These are phyloP conservation scores for Yarrowia osloensis DNA, from an alignment of 805 yeast genomes.

Conservation along the genomic window DNA sequence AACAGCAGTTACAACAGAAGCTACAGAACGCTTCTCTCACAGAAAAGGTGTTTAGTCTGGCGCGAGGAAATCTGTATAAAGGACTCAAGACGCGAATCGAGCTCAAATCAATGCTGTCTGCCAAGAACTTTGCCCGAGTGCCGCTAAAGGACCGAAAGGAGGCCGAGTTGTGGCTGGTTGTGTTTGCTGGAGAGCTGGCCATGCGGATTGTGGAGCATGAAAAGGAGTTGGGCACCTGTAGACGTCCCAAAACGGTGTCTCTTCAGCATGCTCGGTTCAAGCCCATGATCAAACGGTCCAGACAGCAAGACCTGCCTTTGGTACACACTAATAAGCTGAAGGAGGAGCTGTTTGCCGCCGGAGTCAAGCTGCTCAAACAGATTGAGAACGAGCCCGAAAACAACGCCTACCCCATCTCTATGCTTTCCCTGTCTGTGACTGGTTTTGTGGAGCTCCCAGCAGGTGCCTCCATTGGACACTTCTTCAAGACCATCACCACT, in stretches of 20 bases:
- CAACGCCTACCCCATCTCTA: constrained; percentile 29
- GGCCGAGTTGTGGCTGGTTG: constrained; percentile 74
- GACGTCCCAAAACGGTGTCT: constrained; percentile 59
- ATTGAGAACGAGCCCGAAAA: constrained; percentile 39
- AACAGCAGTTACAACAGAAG: constrained; percentile 43
- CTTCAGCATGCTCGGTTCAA: constrained; percentile 43
- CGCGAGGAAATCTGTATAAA: constrained; percentile 61
- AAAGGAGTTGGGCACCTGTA: constrained; percentile 54
- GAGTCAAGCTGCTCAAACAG: constrained; percentile 36
- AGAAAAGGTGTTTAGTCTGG: constrained; percentile 57
- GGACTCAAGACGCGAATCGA: constrained; percentile 61
- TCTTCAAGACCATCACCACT: constrained; percentile 25
- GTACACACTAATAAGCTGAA: constrained; percentile 46
- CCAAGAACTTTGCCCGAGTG: constrained; percentile 70
- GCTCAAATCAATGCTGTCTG: constrained; percentile 84
- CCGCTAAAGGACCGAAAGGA: constrained; percentile 57
- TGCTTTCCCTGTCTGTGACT: constrained; percentile 30
- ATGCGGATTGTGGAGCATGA: constrained; percentile 71
- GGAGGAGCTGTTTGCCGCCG: constrained; percentile 37
- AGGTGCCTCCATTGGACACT: constrained; percentile 14
- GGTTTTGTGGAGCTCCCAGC: constrained; percentile 29
- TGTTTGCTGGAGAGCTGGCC: constrained; percentile 76
- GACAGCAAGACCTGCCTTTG: constrained; percentile 36
- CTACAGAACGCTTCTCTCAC: constrained; percentile 55
- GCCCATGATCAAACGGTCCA: constrained; percentile 33